Conservation (phyloP, 768 basidiomycete species). For the Kondoa malvinella region DNA sequence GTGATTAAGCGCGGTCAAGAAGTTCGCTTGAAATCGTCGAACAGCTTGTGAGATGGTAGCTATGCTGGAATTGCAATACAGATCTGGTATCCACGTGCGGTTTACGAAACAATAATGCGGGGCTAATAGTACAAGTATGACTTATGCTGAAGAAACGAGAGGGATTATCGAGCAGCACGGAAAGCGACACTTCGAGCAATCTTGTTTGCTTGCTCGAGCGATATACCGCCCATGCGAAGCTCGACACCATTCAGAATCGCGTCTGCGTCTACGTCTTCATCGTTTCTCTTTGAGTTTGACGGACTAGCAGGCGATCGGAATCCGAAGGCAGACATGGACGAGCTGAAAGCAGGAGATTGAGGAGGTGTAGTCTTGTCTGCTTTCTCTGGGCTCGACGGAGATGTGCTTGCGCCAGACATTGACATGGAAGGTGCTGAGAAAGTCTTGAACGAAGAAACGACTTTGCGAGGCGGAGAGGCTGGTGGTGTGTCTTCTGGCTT, state of each 20-base stretch:
- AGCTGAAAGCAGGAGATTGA: constrained; percentile 50
- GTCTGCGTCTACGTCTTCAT: constrained; percentile 26
- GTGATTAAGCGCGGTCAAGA: too few relatives aligned
- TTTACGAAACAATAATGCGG: too few relatives aligned
- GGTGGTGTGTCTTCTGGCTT: constrained; percentile 11
- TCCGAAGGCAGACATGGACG: constrained; percentile 45
- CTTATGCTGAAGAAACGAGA: too few relatives aligned
- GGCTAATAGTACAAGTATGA: too few relatives aligned
- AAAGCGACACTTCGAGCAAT: constrained; percentile 23
- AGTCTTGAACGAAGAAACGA: constrained; percentile 71
- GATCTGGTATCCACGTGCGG: too few relatives aligned
- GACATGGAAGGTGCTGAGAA: constrained; percentile 61
- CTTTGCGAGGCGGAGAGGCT: constrained; percentile 64
- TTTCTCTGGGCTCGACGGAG: too few relatives aligned
- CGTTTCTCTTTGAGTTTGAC: constrained; percentile 27
- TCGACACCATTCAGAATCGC: constrained; percentile 52
- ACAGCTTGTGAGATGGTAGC: too few relatives aligned
- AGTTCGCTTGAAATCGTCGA: too few relatives aligned
- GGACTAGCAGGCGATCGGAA: constrained; percentile 68
- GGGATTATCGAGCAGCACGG: neutral
- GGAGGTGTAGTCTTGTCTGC: neutral
- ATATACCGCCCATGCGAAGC: constrained; percentile 66
- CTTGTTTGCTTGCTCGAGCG: constrained; percentile 50
- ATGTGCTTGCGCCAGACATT: constrained; percentile 35
- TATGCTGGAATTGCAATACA: too few relatives aligned